phyloP scores from a whole-genome alignment of 768 basidiomycete genomes.

The Tricholoma sp. region DNA sequence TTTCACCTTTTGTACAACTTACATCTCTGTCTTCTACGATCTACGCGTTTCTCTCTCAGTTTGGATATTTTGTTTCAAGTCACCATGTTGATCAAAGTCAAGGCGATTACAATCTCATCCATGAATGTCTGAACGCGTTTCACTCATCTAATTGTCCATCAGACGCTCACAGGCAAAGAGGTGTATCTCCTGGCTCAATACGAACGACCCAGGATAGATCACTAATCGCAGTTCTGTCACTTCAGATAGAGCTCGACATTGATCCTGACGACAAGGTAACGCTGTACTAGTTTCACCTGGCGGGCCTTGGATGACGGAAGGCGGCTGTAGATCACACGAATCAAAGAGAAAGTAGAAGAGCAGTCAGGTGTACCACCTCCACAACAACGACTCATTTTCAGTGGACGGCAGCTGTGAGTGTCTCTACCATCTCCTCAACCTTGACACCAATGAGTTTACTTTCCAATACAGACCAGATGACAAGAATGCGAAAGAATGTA shows the following conservation, averaged over 20 bases:
- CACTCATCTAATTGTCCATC: conserved; percentile 3
- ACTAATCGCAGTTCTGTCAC: not conserved
- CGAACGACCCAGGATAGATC: not conserved
- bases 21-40: not conserved
- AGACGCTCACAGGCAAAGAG: conserved; percentile 98
- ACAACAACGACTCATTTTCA: conserved; percentile 91
- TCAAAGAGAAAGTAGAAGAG: conserved; percentile 98
- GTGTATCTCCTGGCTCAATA: conserved; percentile 33
- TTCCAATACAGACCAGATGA: conserved; percentile 75
- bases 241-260: conserved; percentile 91
- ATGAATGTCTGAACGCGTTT: conserved; percentile 5
- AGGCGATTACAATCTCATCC: conserved; percentile 40
- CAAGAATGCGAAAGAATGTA: conserved; percentile 81
- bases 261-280: conserved; percentile 82
- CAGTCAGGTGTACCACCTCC: conserved; percentile 96
- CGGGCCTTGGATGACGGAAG: not conserved
- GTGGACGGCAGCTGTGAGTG: conserved; percentile 83
- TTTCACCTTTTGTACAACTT: not conserved
- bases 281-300: conserved; percentile 14
- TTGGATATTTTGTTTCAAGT: not conserved
- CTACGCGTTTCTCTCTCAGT: not conserved
- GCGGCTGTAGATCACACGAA: conserved; percentile 72
- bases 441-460: not conserved
- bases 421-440: not conserved
- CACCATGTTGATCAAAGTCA: conserved; percentile 85